A percentile compares a stretch with the other conserved stretches of the same genome.
Conservation (phyloP, 148 eudicot genomes). For the Dysphania ambrosioides region DNA sequence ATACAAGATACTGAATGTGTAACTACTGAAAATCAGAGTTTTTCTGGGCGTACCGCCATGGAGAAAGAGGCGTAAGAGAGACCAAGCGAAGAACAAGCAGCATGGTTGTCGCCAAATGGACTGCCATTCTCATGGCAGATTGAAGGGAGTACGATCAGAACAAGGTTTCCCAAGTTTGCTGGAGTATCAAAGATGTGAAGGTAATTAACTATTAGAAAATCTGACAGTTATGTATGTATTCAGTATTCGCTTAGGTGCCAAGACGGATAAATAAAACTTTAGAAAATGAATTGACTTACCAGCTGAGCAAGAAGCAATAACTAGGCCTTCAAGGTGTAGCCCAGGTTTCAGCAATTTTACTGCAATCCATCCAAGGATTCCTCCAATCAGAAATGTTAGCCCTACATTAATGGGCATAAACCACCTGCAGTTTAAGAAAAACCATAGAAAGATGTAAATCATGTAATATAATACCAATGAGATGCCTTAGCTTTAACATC, state of each 20-base stretch:
- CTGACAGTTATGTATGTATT: neutral
- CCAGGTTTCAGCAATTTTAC: conserved; percentile 65
- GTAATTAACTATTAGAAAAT: neutral
- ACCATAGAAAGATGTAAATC: neutral
- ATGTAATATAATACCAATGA: neutral
- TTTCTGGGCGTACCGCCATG: conserved; percentile 67
- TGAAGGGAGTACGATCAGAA: conserved; percentile 80
- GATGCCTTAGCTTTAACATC: neutral
- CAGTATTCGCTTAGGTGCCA: neutral
- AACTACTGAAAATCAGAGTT: neutral
- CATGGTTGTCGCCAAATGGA: conserved; percentile 68
- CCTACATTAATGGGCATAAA: conserved; percentile 85
- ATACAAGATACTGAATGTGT: neutral
- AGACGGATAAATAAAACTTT: neutral
- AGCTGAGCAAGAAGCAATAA: conserved; percentile 65
- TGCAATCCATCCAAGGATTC: conserved; percentile 69
- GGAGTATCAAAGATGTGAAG: neutral
- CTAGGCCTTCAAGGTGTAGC: conserved; percentile 60
- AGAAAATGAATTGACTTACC: conserved; percentile 34
- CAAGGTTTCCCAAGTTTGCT: conserved; percentile 86
- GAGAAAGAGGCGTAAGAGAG: conserved; percentile 87
- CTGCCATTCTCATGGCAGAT: conserved; percentile 64
- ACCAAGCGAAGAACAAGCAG: conserved; percentile 47
- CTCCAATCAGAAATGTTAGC: conserved; percentile 73
- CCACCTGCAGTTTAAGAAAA: conserved; percentile 52